Base-by-base conservation (phyloP, 306 rosid genomes). In the Vigna unguiculata region DNA sequence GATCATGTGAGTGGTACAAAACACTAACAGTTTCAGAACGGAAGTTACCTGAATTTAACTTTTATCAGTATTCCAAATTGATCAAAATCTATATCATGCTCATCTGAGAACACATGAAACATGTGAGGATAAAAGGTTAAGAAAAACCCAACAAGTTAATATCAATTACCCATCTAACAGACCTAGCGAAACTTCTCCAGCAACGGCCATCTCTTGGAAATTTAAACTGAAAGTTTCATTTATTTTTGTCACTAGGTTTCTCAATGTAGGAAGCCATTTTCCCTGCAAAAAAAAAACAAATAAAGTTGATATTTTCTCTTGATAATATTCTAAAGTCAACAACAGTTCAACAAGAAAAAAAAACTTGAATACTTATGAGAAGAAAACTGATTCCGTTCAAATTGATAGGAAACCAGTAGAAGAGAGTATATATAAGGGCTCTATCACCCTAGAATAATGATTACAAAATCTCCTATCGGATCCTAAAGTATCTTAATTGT, bases 171-270 rank as follows among this genome's bases (percentile, higher is more conserved):
- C 30, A 61, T 73, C 57, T 52, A 60, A 62, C 53, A 76, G 80
- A 95, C 98, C 97, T 78, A 95, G 81, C 62, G 88, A 89, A 81
- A 95, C 97, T 87, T 95, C 98, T 80, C 98, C 98, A 12, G 98
- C 98, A 79, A 95, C 97, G 59, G 97, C 98, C 98, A 95, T 95
- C 86, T 95, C 97, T 88, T 83, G 90, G 82, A 95, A 92, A 85
- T 95, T 95, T 67, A 68, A 84, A 54, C 96, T 84, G 60, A 95
- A 95, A 57, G 93, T 92, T 83, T 90, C 93, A 78, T 95, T 95
- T 78, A 95, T 95, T 89, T 82, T 88, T 28, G 86, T 86, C 67
- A 95, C 98, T 61, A 95, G 96, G 74, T 76, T 92, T 83, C 96
- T 90, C 76, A 95, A 85, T 28, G 90, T 89, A 24, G 95, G 96